Percentiles rank a stretch among this genome's conserved stretches.
Conservation (phyloP, 208 protist species). For the Hexamita inflata region DNA sequence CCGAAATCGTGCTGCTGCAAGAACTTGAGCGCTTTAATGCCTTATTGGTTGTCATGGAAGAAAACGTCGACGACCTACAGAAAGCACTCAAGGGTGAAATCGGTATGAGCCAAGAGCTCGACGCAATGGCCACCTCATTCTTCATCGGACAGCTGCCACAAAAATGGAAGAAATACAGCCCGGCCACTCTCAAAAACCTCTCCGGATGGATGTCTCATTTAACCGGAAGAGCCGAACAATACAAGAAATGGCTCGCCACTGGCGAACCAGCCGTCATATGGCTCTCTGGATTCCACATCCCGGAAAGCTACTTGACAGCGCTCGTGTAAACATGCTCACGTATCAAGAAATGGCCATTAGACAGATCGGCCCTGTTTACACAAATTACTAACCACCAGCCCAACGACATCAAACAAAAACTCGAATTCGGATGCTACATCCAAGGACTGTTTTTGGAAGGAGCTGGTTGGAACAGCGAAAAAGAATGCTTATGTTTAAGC, state of each 20-base stretch:
- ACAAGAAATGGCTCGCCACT: conserved; percentile 69
- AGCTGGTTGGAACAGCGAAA: conserved; percentile 74
- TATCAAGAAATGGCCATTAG: conserved; percentile 84
- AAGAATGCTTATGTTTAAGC: conserved; percentile 61
- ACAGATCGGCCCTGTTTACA: conserved; percentile 67
- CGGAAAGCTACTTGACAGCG: conserved; percentile 86
- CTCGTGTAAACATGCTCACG: conserved; percentile 89
- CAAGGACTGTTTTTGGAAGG: conserved; percentile 84
- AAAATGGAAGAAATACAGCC: conserved; percentile 70
- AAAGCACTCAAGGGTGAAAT: conserved; percentile 80
- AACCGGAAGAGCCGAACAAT: conserved; percentile 69
- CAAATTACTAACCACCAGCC: conserved; percentile 44
- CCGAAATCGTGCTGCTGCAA: conserved; percentile 87
- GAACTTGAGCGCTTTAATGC: conserved; percentile 91
- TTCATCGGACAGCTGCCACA: conserved; percentile 75
- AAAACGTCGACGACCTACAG: conserved; percentile 74
- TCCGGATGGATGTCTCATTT: conserved; percentile 83
- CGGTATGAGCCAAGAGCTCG: conserved; percentile 83
- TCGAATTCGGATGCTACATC: conserved; percentile 80
- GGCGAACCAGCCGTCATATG: conserved; percentile 91
- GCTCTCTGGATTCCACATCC: conserved; percentile 91
- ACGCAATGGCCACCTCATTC: conserved; percentile 69
- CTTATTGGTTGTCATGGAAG: conserved; percentile 66
- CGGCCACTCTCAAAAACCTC: conserved; percentile 78
- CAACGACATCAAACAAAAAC: conserved; percentile 59